Percentiles rank a stretch among this genome's conserved stretches.
These are phyloP conservation scores for Fraxinus velutina DNA, from an alignment of 305 asterid species.

Conservation along the genomic window DNA sequence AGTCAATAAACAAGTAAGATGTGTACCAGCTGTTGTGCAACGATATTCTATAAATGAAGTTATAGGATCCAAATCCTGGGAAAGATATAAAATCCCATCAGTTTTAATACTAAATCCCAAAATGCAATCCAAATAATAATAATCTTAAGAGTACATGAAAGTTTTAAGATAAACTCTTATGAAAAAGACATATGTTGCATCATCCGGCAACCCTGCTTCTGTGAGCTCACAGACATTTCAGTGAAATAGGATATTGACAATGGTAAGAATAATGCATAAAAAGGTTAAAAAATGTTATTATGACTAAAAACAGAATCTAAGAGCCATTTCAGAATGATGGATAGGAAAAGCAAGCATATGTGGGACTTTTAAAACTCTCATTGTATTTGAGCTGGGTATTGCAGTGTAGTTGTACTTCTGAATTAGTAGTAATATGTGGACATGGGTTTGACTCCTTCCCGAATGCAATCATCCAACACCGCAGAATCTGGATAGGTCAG, in stretches of 20 bases:
- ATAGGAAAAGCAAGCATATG: background rate
- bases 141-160: background rate
- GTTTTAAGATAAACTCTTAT: background rate
- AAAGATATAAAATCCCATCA: constrained; percentile 24
- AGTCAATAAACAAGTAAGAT: constrained; percentile 33
- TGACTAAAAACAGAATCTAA: background rate
- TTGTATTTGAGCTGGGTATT: background rate
- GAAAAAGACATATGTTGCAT: background rate
- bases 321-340: background rate
- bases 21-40: constrained; percentile 92
- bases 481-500: background rate
- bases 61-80: constrained; percentile 77
- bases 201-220: background rate
- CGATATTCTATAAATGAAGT: constrained; percentile 77
- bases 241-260: background rate
- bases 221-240: background rate
- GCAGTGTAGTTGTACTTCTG: background rate
- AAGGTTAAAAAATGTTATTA: background rate
- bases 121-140: background rate
- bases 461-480: constrained; percentile 4
- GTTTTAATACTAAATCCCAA: background rate
- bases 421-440: background rate
- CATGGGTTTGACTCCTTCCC: constrained; percentile 14
- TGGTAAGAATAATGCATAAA: background rate
- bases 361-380: background rate